These are phyloP conservation scores for Colletotrichum lindemuthianum DNA, from an alignment of 2,329 filamentous ascomycete genomes.

Conservation along the genomic window DNA sequence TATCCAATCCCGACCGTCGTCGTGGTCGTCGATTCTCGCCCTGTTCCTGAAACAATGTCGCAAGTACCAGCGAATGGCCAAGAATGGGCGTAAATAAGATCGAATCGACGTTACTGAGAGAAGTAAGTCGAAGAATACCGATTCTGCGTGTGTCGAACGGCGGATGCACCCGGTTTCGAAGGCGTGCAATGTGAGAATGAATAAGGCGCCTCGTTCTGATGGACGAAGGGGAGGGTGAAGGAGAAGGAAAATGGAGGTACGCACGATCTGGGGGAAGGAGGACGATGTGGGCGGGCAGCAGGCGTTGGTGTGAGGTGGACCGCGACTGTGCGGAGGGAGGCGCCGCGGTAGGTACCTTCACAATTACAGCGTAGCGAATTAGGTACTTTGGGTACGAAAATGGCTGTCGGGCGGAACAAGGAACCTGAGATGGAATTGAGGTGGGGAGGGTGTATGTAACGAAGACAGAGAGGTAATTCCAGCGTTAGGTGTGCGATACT, in stretches of 20 bases:
- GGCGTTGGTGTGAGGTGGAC: slow-evolving; percentile 23
- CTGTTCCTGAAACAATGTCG: slow-evolving; percentile 29
- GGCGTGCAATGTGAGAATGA: slow-evolving; percentile 14
- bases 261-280: slow-evolving; percentile 31
- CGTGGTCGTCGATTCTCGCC: background rate
- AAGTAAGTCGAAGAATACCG: background rate
- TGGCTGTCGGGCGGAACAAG: too few relatives aligned
- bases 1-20: slow-evolving; percentile 3
- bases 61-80: slow-evolving; percentile 11
- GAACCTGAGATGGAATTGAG: background rate
- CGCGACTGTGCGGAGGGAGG: slow-evolving; percentile 27
- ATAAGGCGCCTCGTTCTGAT: slow-evolving; percentile 22
- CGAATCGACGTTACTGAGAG: background rate
- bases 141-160: background rate
- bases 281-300: slow-evolving; percentile 29
- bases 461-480: slow-evolving; percentile 1
- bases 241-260: slow-evolving; percentile 26
- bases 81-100: slow-evolving; percentile 6
- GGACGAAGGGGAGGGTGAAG: slow-evolving; percentile 22
- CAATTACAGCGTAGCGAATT: too few relatives aligned
- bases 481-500: slow-evolving; percentile 22
- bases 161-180: background rate
- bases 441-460: slow-evolving; percentile 25
- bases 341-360: too few relatives aligned
- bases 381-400: too few relatives aligned